Conservation (phyloP, 768 basidiomycete species). For the Gautieria morchelliformis region DNA sequence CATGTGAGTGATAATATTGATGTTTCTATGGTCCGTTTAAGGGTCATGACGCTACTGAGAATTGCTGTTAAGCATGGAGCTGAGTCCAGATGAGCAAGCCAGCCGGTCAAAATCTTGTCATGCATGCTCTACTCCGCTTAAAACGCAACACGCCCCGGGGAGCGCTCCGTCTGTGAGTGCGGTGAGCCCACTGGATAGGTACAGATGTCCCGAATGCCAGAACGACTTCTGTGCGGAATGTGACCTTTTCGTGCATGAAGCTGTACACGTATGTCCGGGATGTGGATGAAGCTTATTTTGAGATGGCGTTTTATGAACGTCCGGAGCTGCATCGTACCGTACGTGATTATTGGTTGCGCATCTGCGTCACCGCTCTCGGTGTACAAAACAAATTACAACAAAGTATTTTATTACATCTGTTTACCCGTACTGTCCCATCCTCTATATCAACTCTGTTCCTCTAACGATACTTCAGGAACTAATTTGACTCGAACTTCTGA, state of each 20-base stretch:
- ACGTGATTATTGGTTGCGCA: too few relatives aligned
- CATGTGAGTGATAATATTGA: conserved; percentile 48
- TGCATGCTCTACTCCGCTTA: conserved; percentile 72
- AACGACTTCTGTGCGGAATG: conserved; percentile 93
- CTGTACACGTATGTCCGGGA: conserved; percentile 89
- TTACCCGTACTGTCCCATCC: background rate
- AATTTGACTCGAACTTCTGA: conserved; percentile 66
- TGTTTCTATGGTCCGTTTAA: conserved; percentile 2
- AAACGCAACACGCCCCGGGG: conserved; percentile 27
- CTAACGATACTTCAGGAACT: conserved; percentile 26
- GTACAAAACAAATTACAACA: background rate
- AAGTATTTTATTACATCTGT: background rate
- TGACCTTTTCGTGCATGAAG: conserved; percentile 93
- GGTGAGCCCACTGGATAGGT: conserved; percentile 77
- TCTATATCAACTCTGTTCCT: background rate
- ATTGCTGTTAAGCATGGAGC: conserved; percentile 25
- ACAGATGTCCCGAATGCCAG: conserved; percentile 78
- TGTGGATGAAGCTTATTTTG: conserved; percentile 33
- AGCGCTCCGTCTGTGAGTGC: conserved; percentile 44
- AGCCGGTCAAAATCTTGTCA: conserved; percentile 45
- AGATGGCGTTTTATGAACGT: too few relatives aligned
- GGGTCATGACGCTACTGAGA: conserved; percentile 1
- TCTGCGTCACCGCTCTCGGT: too few relatives aligned
- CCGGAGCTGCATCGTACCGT: too few relatives aligned
- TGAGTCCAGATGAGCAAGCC: conserved; percentile 25